These are phyloP conservation scores for Pyrrhoderma lamaoense DNA, from an alignment of 1,284 basidiomycete genomes.

Conservation along the genomic window DNA sequence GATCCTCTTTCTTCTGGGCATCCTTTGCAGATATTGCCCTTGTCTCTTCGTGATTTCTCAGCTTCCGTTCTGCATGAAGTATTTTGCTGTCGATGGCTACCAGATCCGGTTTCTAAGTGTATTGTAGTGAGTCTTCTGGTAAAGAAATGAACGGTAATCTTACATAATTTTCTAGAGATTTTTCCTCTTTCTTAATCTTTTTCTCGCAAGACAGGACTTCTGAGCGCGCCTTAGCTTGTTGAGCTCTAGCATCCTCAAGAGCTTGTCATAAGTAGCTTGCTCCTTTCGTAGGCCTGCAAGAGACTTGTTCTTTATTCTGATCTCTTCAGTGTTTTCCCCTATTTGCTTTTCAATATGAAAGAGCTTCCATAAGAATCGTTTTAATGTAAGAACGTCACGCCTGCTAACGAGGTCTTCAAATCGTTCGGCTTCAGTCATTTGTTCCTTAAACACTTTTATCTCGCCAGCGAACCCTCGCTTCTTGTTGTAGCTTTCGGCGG, in stretches of 20 bases:
- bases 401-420: constrained; percentile 78
- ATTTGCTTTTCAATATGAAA: constrained; percentile 86
- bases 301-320: constrained; percentile 65
- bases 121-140: background rate
- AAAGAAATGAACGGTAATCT: constrained; percentile 21
- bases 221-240: constrained; percentile 74
- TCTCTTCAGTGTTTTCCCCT: constrained; percentile 59
- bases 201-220: constrained; percentile 70
- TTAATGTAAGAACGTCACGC: constrained; percentile 71
- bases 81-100: constrained; percentile 83
- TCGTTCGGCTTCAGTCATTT: constrained; percentile 88
- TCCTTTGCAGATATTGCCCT: constrained; percentile 65
- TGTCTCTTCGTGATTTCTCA: constrained; percentile 60
- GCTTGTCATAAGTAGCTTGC: constrained; percentile 62
- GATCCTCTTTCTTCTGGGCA: constrained; percentile 55
- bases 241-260: constrained; percentile 68
- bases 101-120: constrained; percentile 67
- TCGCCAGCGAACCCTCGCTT: constrained; percentile 90
- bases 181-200: constrained; percentile 75
- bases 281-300: constrained; percentile 62
- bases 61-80: constrained; percentile 74
- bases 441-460: constrained; percentile 96
- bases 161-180: constrained; percentile 77
- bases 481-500: constrained; percentile 91
- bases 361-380: constrained; percentile 82